Conservation (phyloP, 768 basidiomycete genomes). For the Exidia glandulosa region DNA sequence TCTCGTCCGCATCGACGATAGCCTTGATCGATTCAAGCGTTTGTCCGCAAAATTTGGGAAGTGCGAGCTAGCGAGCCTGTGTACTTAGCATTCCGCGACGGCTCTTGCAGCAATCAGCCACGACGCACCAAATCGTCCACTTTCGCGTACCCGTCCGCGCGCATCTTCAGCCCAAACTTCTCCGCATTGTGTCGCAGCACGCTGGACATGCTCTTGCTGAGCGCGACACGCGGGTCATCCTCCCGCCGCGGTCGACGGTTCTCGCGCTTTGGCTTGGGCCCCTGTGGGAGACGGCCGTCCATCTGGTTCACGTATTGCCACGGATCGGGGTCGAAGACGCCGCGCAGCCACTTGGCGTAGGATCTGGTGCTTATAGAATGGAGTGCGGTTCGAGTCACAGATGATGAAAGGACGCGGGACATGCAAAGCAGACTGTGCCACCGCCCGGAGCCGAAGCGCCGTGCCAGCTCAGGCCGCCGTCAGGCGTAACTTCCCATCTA, state of each 20-base stretch:
- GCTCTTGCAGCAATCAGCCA: neutral
- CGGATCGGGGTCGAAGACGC: neutral
- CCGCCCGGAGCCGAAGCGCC: too few relatives aligned
- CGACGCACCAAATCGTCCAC: slow-evolving; percentile 70
- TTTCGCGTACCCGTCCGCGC: slow-evolving; percentile 75
- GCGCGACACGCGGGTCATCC: slow-evolving; percentile 55
- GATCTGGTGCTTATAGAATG: too few relatives aligned
- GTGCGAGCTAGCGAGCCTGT: slow-evolving; percentile 43
- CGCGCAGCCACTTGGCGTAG: too few relatives aligned
- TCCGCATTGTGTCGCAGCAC: slow-evolving; percentile 84
- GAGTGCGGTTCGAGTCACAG: too few relatives aligned
- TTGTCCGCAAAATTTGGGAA: slow-evolving; percentile 55
- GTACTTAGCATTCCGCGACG: neutral
- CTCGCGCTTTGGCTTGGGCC: neutral
- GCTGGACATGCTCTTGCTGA: slow-evolving; percentile 85
- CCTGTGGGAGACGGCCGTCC: neutral
- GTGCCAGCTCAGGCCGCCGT: too few relatives aligned
- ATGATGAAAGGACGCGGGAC: too few relatives aligned
- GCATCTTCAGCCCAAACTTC: slow-evolving; percentile 61
- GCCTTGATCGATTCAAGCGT: slow-evolving; percentile 43
- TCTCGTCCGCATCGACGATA: slow-evolving; percentile 58
- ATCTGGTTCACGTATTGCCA: neutral
- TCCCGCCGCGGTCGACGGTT: slow-evolving; percentile 13
- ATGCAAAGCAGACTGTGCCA: too few relatives aligned
- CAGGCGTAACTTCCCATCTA: too few relatives aligned